A percentile compares a stretch with the other conserved stretches of the same genome.
Conservation (phyloP, 352 stramenopile species). For the Phytophthora parvispora region DNA sequence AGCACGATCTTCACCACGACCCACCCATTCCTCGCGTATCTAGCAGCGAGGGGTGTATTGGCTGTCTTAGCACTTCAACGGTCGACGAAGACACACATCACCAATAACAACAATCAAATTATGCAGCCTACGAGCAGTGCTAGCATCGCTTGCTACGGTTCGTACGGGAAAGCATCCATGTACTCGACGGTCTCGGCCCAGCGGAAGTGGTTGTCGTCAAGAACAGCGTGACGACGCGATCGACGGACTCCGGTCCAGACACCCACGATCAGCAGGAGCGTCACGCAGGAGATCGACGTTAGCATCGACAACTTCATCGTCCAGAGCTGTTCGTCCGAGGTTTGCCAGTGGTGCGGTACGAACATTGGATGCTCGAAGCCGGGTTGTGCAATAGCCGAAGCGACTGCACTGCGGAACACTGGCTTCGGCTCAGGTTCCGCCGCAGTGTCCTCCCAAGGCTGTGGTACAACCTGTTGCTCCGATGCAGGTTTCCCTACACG, state of each 20-base stretch:
- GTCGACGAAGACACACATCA: too few relatives aligned
- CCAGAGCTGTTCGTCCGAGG: conserved; percentile 28
- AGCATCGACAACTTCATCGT: conserved; percentile 41
- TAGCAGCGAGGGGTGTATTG: too few relatives aligned
- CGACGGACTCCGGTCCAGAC: conserved; percentile 33
- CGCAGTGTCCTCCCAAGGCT: neutral
- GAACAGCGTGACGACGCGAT: conserved; percentile 15
- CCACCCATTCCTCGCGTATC: too few relatives aligned
- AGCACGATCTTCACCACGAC: neutral
- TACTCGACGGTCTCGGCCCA: conserved; percentile 41
- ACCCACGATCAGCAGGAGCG: conserved; percentile 29
- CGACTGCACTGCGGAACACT: conserved; percentile 17
- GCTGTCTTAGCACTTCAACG: too few relatives aligned
- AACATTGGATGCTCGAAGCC: conserved; percentile 22
- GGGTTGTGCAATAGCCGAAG: conserved; percentile 14
- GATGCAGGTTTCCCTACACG: neutral
- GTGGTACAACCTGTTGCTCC: neutral
- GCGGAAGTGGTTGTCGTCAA: conserved; percentile 29
- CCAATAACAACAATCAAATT: too few relatives aligned
- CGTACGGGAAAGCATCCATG: conserved; percentile 39
- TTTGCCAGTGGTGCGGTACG: conserved; percentile 24
- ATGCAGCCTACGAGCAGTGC: too few relatives aligned
- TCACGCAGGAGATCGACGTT: conserved; percentile 28
- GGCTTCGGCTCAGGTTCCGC: neutral
- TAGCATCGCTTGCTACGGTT: too few relatives aligned